phyloP scores from a whole-genome alignment of 768 basidiomycete species.

The Serendipita sp. region DNA sequence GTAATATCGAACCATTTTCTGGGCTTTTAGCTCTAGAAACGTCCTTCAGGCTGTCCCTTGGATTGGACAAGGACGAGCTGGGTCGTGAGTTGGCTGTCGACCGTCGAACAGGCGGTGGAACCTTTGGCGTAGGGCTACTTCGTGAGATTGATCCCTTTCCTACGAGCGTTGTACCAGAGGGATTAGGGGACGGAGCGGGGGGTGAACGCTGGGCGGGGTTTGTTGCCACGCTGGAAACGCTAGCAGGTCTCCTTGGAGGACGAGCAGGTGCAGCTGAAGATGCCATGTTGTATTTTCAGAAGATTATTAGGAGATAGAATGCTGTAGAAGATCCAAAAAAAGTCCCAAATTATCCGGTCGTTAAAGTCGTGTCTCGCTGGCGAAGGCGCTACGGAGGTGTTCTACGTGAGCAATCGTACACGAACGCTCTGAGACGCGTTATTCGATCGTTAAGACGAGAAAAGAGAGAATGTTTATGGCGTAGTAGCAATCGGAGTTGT shows the following conservation, averaged over 20 bases:
- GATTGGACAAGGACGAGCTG: not conserved
- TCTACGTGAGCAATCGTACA: no score
- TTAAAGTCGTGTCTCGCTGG: no score
- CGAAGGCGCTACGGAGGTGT: no score
- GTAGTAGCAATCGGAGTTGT: no score
- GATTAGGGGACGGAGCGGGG: not conserved
- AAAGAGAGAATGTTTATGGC: no score
- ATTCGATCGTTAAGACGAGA: no score
- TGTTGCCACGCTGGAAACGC: not conserved
- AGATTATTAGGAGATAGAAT: not conserved
- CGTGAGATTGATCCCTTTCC: constrained; percentile 1
- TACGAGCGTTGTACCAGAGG: not conserved
- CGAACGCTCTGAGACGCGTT: no score
- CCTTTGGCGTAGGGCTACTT: not conserved
- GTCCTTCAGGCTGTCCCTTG: not conserved
- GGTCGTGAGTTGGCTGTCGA: not conserved
- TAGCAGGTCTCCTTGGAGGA: constrained; percentile 1
- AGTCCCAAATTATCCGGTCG: no score
- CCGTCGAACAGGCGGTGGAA: not conserved
- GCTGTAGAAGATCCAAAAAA: not conserved
- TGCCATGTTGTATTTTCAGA: not conserved
- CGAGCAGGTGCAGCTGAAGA: not conserved
- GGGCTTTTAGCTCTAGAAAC: not conserved
- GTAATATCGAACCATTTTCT: not conserved
- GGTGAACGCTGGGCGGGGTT: not conserved